These are phyloP conservation scores for Incumbomyces delicatus DNA, from an alignment of 2,329 filamentous ascomycete species.

Conservation along the genomic window DNA sequence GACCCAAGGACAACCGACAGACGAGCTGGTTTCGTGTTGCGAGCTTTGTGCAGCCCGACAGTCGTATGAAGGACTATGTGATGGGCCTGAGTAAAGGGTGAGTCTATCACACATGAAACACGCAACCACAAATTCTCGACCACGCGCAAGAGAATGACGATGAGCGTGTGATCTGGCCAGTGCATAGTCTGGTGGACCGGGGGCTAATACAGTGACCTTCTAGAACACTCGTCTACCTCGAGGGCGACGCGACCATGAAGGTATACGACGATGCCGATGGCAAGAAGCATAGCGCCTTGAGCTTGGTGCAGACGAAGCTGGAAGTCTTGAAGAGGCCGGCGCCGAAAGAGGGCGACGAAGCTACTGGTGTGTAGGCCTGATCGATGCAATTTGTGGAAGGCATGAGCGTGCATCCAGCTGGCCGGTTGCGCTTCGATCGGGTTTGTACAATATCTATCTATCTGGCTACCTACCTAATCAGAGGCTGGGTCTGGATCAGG, in stretches of 20 bases:
- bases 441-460: too few relatives aligned
- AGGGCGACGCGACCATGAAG: conserved; percentile 66
- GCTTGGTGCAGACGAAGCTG: conserved; percentile 66
- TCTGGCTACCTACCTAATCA: too few relatives aligned
- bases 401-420: too few relatives aligned
- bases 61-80: conserved; percentile 60
- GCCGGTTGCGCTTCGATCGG: too few relatives aligned
- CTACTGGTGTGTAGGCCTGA: background rate
- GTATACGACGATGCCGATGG: conserved; percentile 60
- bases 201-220: background rate
- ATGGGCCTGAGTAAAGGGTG: conserved; percentile 75
- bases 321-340: conserved; percentile 20
- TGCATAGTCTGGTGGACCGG: background rate
- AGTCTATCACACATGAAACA: conserved; percentile 29
- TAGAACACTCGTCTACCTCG: conserved; percentile 70
- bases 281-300: conserved; percentile 49
- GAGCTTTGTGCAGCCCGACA: conserved; percentile 57
- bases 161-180: too few relatives aligned
- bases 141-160: too few relatives aligned
- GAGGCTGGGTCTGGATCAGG: too few relatives aligned
- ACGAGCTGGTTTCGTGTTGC: conserved; percentile 80
- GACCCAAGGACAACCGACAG: conserved; percentile 58
- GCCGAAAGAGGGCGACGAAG: conserved; percentile 8
- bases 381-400: background rate
- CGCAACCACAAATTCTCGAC: conserved; percentile 1